Evolutionary conservation across 2,329 filamentous ascomycete species (phyloP), one percentile per base, ranked within the genome.

Genomic region (Beauveria caledonica): DNA sequence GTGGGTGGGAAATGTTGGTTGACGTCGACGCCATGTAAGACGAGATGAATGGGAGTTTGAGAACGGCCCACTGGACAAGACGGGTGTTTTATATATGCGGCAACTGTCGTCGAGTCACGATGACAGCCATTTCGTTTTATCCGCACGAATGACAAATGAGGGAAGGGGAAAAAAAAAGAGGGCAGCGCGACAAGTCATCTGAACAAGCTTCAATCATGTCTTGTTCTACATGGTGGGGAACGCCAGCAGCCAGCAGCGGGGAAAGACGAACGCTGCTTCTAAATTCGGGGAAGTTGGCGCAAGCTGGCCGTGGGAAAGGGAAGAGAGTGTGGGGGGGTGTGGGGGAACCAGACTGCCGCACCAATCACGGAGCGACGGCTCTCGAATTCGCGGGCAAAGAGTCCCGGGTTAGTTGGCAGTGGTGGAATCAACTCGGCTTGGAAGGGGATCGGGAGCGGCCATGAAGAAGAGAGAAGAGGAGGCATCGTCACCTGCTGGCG

Each of bases 291-390:
- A 44, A 52, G 36, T 8, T 52, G 44, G 45, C 53, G 48, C 53
- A 23, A 45, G 53, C 29, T 21, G 54, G 40, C 48, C 48, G 54
- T 48, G n/a, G 23, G 21, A 58, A 27, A 33, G 29, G 23, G 11
- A 10, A 19, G 40, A 46, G 21, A 53, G 58, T 60, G 58, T 36
- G 33, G 33, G 58, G 27, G 58, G 46, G 58, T 60, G 58, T 36
- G 33, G 33, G 58, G 27, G 58, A 36, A 36, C 6, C 40, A 46
- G 27, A 53, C 45, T 58, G 58, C 58, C 58, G 58, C 58, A 23
- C 58, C 58, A 60, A 60, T 60, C 49, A 60, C 25, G 48, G 58
- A 8, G 17, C 48, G 48, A 60, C 29, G 50, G 27, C 27, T 57
- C 11, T 15, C 33, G 33, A 36, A 36, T 15, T 36, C 33, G 33